Percentiles rank a stretch among this genome's conserved stretches.
phyloP scores from a whole-genome alignment of 805 yeast species.

The Zygosaccharomyces lentus region DNA sequence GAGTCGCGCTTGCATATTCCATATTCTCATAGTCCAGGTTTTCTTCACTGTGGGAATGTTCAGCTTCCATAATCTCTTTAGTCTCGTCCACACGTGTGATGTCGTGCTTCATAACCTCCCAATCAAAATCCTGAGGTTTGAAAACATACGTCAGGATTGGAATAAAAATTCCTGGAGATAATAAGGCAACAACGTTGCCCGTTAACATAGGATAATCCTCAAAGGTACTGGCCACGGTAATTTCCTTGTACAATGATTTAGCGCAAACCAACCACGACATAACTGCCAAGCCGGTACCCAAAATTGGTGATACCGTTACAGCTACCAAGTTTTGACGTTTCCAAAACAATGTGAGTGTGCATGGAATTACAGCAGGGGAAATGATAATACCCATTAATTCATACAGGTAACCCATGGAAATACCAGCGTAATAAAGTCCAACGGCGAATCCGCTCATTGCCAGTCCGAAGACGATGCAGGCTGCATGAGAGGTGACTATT shows the following conservation, averaged over 20 bases:
- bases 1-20: too few relatives aligned
- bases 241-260: slow-evolving; percentile 39
- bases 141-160: slow-evolving; percentile 62
- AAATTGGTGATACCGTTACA: slow-evolving; percentile 69
- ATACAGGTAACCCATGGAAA: slow-evolving; percentile 82
- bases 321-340: slow-evolving; percentile 62
- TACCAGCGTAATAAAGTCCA: slow-evolving; percentile 76
- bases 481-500: slow-evolving; percentile 60
- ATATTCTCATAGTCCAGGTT: slow-evolving; percentile 9
- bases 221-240: slow-evolving; percentile 58
- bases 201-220: slow-evolving; percentile 83
- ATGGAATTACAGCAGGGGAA: slow-evolving; percentile 80
- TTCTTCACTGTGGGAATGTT: slow-evolving; percentile 24
- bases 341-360: slow-evolving; percentile 61
- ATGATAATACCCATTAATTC: slow-evolving; percentile 87
- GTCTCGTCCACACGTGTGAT: slow-evolving; percentile 70
- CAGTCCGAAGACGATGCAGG: slow-evolving; percentile 57
- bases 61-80: slow-evolving; percentile 46
- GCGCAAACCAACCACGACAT: slow-evolving; percentile 61
- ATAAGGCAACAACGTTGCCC: slow-evolving; percentile 80
- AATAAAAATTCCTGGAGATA: slow-evolving; percentile 62
- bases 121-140: slow-evolving; percentile 72
- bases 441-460: slow-evolving; percentile 79
- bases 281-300: slow-evolving; percentile 71
- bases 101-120: slow-evolving; percentile 49